phyloP scores from a whole-genome alignment of 1,284 basidiomycete species.

The Tausonia pullulans region DNA sequence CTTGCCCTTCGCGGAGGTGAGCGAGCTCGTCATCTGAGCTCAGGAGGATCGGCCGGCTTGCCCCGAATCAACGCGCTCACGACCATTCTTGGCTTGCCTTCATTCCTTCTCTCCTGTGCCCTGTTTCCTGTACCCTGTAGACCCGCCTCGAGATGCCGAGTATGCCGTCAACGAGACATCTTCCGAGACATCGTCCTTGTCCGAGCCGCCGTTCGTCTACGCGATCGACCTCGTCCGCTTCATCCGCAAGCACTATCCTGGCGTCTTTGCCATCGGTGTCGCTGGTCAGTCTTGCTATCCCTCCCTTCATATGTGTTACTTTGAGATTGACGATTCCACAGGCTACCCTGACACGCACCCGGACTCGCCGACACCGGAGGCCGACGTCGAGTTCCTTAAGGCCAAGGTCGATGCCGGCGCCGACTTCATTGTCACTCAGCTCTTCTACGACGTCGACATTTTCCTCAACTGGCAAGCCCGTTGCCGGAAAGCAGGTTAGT shows the following conservation, averaged over 20 bases:
- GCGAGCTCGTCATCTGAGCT: slow-evolving; percentile 15
- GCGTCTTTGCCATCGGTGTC: slow-evolving; percentile 84
- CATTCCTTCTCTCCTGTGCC: neutral
- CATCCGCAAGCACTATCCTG: slow-evolving; percentile 74
- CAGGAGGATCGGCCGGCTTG: too few species aligned
- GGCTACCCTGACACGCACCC: slow-evolving; percentile 90
- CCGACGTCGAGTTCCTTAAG: slow-evolving; percentile 68
- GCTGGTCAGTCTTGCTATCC: slow-evolving; percentile 45
- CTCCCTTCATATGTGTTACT: neutral
- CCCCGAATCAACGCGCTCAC: too few species aligned
- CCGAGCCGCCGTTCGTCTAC: slow-evolving; percentile 50
- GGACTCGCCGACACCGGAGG: slow-evolving; percentile 52
- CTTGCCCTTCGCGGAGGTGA: slow-evolving; percentile 79
- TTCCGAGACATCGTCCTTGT: slow-evolving; percentile 24
- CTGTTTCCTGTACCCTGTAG: slow-evolving; percentile 34
- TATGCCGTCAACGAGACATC: slow-evolving; percentile 63
- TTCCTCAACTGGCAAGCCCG: slow-evolving; percentile 68
- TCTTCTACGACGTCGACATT: slow-evolving; percentile 88
- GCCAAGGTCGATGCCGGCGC: slow-evolving; percentile 90
- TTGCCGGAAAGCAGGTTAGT: slow-evolving; percentile 55
- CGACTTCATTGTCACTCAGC: slow-evolving; percentile 89
- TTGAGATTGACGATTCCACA: slow-evolving; percentile 21
- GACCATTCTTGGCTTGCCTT: neutral
- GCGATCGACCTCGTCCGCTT: slow-evolving; percentile 84
- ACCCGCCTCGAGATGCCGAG: slow-evolving; percentile 86